Conservation (phyloP, 1,284 basidiomycete species). For the Wolfiporia cocos region DNA sequence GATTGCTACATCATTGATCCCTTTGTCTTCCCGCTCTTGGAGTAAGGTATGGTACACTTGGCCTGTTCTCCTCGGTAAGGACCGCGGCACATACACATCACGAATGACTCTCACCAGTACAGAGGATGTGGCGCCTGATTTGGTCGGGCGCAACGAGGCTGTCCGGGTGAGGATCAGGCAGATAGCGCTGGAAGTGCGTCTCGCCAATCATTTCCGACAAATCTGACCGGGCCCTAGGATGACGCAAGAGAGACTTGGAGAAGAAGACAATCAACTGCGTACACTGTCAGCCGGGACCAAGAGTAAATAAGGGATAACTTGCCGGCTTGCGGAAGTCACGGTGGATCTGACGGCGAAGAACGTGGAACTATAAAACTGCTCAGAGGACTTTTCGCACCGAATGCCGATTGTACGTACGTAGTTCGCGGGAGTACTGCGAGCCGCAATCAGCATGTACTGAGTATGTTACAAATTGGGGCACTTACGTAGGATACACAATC, state of each 20-base stretch:
- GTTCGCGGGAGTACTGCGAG: constrained; percentile 77
- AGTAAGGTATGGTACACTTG: constrained; percentile 93
- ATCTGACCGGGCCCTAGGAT: constrained; percentile 85
- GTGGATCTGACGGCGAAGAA: constrained; percentile 90
- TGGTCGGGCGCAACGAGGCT: constrained; percentile 77
- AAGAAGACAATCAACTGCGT: constrained; percentile 92
- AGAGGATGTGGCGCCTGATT: constrained; percentile 89
- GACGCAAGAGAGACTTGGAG: constrained; percentile 93
- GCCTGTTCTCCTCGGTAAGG: constrained; percentile 36
- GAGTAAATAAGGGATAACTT: constrained; percentile 23
- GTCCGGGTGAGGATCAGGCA: constrained; percentile 77
- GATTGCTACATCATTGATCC: constrained; percentile 91
- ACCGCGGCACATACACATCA: background rate
- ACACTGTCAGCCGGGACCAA: no score
- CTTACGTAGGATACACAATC: constrained; percentile 91
- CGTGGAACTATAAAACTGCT: constrained; percentile 69
- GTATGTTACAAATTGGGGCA: constrained; percentile 11
- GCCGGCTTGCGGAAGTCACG: constrained; percentile 96
- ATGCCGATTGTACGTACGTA: constrained; percentile 47
- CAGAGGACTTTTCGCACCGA: constrained; percentile 1
- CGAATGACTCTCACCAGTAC: constrained; percentile 53
- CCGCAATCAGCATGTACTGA: constrained; percentile 13
- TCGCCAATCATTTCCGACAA: constrained; percentile 88
- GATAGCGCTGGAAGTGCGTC: constrained; percentile 88
- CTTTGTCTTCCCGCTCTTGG: constrained; percentile 84